Percentiles rank a stretch among this genome's conserved stretches.
Evolutionary conservation across 1,284 basidiomycete genomes (phyloP).

Genomic region (Sanghuangporus sanghuang): DNA sequence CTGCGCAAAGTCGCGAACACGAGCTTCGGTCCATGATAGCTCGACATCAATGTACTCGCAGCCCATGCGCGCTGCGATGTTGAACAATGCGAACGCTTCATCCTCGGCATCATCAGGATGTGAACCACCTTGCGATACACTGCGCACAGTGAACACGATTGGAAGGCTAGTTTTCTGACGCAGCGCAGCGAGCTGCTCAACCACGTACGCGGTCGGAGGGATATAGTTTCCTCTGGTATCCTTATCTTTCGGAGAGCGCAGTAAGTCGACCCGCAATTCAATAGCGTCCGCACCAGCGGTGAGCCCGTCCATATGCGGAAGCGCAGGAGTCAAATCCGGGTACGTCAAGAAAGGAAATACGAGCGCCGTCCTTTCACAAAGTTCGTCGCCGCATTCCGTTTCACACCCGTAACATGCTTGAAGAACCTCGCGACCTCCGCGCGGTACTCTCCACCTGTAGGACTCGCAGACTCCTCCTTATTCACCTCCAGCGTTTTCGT

Average conservation of each 20-base stretch:
- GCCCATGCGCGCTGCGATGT: slow-evolving; percentile 76
- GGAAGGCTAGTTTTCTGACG: slow-evolving; percentile 79
- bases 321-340: slow-evolving; percentile 75
- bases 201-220: slow-evolving; percentile 72
- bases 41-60: slow-evolving; percentile 96
- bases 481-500: slow-evolving; percentile 20
- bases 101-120: slow-evolving; percentile 79
- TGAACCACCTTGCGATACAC: slow-evolving; percentile 84
- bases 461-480: slow-evolving; percentile 20
- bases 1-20: slow-evolving; percentile 55
- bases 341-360: slow-evolving; percentile 93
- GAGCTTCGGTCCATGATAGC: slow-evolving; percentile 65
- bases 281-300: slow-evolving; percentile 88
- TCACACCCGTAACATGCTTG: slow-evolving; percentile 77
- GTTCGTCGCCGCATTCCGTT: slow-evolving; percentile 61
- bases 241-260: slow-evolving; percentile 52
- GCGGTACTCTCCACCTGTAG: slow-evolving; percentile 23
- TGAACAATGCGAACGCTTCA: slow-evolving; percentile 76
- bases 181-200: slow-evolving; percentile 77
- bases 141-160: slow-evolving; percentile 90
- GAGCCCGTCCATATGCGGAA: slow-evolving; percentile 68
- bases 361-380: slow-evolving; percentile 60
- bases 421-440: slow-evolving; percentile 78
- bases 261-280: slow-evolving; percentile 90
- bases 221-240: slow-evolving; percentile 48